phyloP scores from a whole-genome alignment of 1,284 basidiomycete species.

The Puccinia coronata region DNA sequence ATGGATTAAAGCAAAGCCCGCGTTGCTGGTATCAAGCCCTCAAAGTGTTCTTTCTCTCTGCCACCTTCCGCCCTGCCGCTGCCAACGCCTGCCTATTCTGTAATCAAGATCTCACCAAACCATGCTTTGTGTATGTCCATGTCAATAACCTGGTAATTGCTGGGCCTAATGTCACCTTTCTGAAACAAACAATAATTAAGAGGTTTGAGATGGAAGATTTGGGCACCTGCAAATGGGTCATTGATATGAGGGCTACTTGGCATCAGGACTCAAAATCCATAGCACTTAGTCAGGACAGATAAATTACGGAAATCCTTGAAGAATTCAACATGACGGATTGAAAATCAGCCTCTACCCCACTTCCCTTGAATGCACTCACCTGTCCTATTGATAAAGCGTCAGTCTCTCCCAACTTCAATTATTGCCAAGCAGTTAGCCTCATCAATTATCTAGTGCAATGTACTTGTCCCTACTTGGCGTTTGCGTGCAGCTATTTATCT shows the following conservation, averaged over 20 bases:
- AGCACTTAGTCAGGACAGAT: constrained; percentile 5
- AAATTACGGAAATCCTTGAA: constrained; percentile 10
- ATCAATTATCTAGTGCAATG: constrained; percentile 33
- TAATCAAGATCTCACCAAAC: not conserved
- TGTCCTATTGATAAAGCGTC: not conserved
- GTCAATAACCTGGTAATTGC: constrained; percentile 17
- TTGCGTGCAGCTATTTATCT: constrained; percentile 1
- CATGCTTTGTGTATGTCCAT: constrained; percentile 23
- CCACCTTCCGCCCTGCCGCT: not conserved
- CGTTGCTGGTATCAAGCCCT: constrained; percentile 14
- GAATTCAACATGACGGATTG: constrained; percentile 19
- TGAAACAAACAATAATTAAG: not conserved
- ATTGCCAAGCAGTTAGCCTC: not conserved
- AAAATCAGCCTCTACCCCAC: not conserved
- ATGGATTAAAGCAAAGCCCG: constrained; percentile 30
- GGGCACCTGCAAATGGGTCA: not conserved
- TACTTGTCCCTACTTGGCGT: constrained; percentile 6
- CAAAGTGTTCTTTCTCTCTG: not conserved
- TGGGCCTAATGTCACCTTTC: not conserved
- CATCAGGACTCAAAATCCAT: not conserved
- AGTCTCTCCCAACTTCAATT: not conserved
- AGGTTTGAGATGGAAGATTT: constrained; percentile 16
- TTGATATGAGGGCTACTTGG: not conserved
- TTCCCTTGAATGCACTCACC: not conserved
- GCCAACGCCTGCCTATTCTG: constrained; percentile 3